Base-by-base conservation (phyloP, 2,329 filamentous ascomycete species). In the Pyrenochaeta sp. region DNA sequence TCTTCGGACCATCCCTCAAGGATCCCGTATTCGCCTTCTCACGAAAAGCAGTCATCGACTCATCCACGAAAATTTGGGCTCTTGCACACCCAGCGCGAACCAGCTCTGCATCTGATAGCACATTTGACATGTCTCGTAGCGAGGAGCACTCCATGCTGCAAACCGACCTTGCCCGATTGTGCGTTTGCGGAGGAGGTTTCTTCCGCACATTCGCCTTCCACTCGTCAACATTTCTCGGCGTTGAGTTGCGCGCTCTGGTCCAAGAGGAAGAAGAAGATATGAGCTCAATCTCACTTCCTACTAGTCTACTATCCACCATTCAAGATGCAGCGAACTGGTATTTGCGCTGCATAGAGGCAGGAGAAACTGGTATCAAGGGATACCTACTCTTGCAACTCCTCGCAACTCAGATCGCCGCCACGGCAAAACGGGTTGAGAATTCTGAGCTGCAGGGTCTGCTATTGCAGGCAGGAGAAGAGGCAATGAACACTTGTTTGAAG, bases 311-410 rank as follows among this genome's bases (percentile, higher is more conserved):
- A 7, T 30, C 38, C 6, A 46, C 63, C 2, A 18, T 60, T 6
- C 40, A 58, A n/a, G 55, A 63, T n/a, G 55, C 52, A n/a, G 45
- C 56, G 13, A 31, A 34, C 11, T 60, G 58, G 53, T 49, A 50
- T 18, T 22, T 63, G 7, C 41, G 39, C 9, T 53, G 50, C 28
- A 55, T 67, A 6, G 49, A 60, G 36, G 63, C 58, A 13, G 65
- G 65, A 9, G 64, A 68, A 34, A 65, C 60, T 1, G 61, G 62
- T 30, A 46, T 63, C 11, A 68, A 68, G 21, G 64, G 61, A 6
- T 61, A 65, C 31, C 34, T 67, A 13, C 49, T 67, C 3, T 32
- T 57, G 15, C 39, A 40, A 19, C 32, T 67, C 8, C 18, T 66
- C 11, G 21, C 23, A 6, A 53, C 55, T 11, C 58, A 62, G 27